Base-by-base conservation (phyloP, 495 filamentous ascomycete species). In the Neurospora terricola region DNA sequence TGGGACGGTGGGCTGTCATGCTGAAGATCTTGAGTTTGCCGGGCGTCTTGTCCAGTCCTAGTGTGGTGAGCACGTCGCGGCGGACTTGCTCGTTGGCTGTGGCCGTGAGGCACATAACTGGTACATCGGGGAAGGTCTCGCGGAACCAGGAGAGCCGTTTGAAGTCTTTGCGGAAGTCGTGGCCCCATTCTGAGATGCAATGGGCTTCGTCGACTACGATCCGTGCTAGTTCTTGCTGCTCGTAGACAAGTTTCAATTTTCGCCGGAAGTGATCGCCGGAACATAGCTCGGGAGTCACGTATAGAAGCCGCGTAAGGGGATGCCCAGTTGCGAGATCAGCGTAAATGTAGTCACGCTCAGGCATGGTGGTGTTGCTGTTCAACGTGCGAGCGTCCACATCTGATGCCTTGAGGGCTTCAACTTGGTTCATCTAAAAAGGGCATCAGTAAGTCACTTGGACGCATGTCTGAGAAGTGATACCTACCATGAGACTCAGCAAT, bases 121-220 rank as follows among this genome's bases (percentile, higher is more conserved):
- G 94, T 1, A 97, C 92, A 37, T 90, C 85, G 0, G 94, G 94
- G 73, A 93, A 92, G 27, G 89, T 89, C 37, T 87, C 84, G 73
- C 91, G 93, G 84, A 98, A 97, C 89, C 92, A 97, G 8, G 89
- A 90, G n/a, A 98, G 87, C 34, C 91, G 87, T 76, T 93, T 93
- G 82, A 97, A 98, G 39, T 93, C 91, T 21, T 91, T 92, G n/a
- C 95, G 91, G 77, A 98, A 98, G 80, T 98, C 95, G 79, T 98
- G 94, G 21, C 95, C 95, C 95, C 95, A 98, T 90, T 98, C 94
- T 11, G 91, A 94, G 75, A 98, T 97, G 80, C 95, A 98, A 79
- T 98, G 95, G 16, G 95, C 95, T 83, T 98, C 95, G 81, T 98
- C 95, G 68, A 98, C 90, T 62, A 91, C 95, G 75, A 98, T 88